Evolutionary conservation across 768 basidiomycete genomes (phyloP).

Genomic region (Galerina sulciceps): DNA sequence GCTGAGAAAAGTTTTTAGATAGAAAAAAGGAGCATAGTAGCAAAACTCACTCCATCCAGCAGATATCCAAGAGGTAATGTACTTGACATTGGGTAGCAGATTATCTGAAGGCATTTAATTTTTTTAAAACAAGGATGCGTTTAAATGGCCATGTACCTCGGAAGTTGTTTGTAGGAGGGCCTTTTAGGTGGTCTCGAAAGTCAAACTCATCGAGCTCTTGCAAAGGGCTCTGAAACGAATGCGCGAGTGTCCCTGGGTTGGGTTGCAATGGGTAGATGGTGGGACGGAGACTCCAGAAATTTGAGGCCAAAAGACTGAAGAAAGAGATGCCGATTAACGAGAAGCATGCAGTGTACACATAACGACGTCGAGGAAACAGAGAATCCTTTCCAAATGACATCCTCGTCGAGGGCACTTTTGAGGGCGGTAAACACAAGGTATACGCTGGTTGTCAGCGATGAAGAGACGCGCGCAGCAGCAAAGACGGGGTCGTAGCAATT

Average conservation of each 20-base stretch:
- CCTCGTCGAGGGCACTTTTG: background rate
- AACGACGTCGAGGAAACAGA: constrained; percentile 9
- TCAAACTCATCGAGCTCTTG: constrained; percentile 12
- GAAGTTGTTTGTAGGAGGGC: constrained; percentile 60
- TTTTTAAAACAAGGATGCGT: background rate
- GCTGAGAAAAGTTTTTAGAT: constrained; percentile 62
- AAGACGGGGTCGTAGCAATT: too few species aligned
- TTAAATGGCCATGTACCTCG: constrained; percentile 42
- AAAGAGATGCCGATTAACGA: constrained; percentile 17
- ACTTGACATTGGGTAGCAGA: constrained; percentile 59
- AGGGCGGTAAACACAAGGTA: background rate
- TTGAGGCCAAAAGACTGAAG: constrained; percentile 18
- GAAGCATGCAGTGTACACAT: constrained; percentile 17
- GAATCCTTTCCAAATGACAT: constrained; percentile 10
- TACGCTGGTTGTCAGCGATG: background rate
- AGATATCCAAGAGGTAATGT: constrained; percentile 75
- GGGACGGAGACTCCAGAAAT: constrained; percentile 13
- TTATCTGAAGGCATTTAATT: constrained; percentile 51
- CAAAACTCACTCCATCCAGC: constrained; percentile 74
- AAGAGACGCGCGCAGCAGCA: background rate
- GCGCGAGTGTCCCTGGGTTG: background rate
- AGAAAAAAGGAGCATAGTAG: constrained; percentile 25
- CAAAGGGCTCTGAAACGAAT: background rate
- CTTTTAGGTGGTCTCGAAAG: constrained; percentile 35
- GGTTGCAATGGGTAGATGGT: background rate